Evolutionary conservation across 192 early-diverging fungal genomes (phyloP).

Genomic region (Helicostylum pulchrum): DNA sequence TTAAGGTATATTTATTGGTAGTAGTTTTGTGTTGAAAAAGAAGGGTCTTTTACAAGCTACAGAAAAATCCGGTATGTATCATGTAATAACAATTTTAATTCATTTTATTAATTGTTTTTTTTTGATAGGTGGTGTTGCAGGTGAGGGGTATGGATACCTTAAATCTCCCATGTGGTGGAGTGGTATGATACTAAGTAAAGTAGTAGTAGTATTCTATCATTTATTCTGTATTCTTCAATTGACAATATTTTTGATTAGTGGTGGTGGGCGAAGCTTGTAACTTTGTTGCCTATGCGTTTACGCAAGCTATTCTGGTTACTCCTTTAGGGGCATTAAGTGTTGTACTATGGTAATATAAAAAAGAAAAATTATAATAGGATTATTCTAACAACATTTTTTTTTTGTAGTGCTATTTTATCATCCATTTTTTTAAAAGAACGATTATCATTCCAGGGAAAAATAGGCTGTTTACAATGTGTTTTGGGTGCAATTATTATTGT

Average conservation of each 20-base stretch:
- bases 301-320: conserved; percentile 95
- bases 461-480: conserved; percentile 86
- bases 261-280: conserved; percentile 91
- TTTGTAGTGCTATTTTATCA: conserved; percentile 68
- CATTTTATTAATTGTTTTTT: neutral
- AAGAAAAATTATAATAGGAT: neutral
- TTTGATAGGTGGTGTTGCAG: conserved; percentile 40
- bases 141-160: conserved; percentile 53
- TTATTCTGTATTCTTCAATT: neutral
- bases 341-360: conserved; percentile 59
- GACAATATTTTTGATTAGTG: conserved; percentile 55
- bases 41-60: conserved; percentile 85
- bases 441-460: conserved; percentile 75
- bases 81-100: neutral
- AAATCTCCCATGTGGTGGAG: conserved; percentile 54
- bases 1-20: conserved; percentile 84
- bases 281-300: conserved; percentile 95
- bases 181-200: conserved; percentile 57
- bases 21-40: conserved; percentile 93
- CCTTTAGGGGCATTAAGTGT: conserved; percentile 91
- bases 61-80: conserved; percentile 42
- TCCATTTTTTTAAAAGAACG: conserved; percentile 84
- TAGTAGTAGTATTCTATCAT: conserved; percentile 2
- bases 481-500: conserved; percentile 83
- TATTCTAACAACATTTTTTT: neutral